Evolutionary conservation across 371 early-diverging fungal genomes (phyloP), one percentile per base, ranked within the genome.

Genomic region (Synchytrium microbalum): DNA sequence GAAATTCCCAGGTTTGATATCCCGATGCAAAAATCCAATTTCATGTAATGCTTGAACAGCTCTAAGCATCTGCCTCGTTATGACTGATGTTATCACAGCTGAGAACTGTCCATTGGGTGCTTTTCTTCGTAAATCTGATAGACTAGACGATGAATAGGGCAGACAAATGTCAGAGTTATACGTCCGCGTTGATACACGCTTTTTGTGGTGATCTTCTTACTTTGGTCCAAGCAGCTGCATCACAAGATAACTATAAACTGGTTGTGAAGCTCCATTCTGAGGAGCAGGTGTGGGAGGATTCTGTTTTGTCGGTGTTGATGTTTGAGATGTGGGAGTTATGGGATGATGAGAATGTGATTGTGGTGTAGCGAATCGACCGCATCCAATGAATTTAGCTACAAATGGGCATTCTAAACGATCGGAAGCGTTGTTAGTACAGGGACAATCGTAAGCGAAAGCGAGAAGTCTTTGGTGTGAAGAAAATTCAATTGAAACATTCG

Each of bases 1-100:
- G 75, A 83, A 82, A 80, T 86, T 77, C 1, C 74, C 79, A 29
- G 88, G 88, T 64, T 88, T 88, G 60, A 88, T 81, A 66, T 88
- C 88, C 54, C 88, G 76, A 66, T 88, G 88, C 0, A 86, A 63
- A 54, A 79, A 73, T 25, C 85, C 81, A 33, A 74, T 64, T 29
- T 77, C 78, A 62, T 86, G 77, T 8, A 78, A 69, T 31, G 80
- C 80, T 56, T 73, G 56, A 52, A 86, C 74, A 25, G 73, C 73
- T 1, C 64, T 64, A 1, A 88, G 57, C 78, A 86, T 84, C 67
- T 79, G 79, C 28, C 72, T 70, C 1, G 71, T 83, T 3, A 88
- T 67, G 63, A 81, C 63, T n/a, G 83, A 70, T 0, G 85, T 79
- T 8, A 84, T 84, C 25, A 76, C 72, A 5, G 80, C 26, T 32